Percentiles rank a stretch among this genome's conserved stretches.
Conservation (phyloP, 805 yeast genomes). For the Lachancea sp. region DNA sequence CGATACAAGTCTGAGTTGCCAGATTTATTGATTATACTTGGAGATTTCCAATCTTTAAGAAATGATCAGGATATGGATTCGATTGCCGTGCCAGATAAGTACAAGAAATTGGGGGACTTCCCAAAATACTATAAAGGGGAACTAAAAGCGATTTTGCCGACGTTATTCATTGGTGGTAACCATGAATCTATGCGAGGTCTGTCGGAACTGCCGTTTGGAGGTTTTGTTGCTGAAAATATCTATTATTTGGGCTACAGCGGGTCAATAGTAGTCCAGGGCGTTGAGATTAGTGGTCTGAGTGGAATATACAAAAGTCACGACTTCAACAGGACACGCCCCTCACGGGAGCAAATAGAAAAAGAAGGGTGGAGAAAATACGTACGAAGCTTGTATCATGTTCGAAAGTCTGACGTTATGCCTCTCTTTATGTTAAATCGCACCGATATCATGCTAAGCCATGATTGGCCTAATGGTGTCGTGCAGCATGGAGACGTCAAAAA, state of each 20-base stretch:
- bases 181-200: slow-evolving; percentile 85
- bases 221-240: slow-evolving; percentile 87
- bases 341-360: slow-evolving; percentile 38
- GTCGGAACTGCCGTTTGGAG: slow-evolving; percentile 71
- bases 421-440: slow-evolving; percentile 38
- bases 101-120: slow-evolving; percentile 72
- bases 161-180: slow-evolving; percentile 89
- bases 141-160: slow-evolving; percentile 59
- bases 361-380: slow-evolving; percentile 23
- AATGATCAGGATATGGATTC: slow-evolving; percentile 55
- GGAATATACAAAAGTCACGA: slow-evolving; percentile 68
- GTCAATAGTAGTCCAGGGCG: slow-evolving; percentile 65
- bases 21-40: slow-evolving; percentile 71
- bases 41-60: slow-evolving; percentile 85
- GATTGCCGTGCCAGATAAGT: slow-evolving; percentile 76
- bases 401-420: slow-evolving; percentile 51
- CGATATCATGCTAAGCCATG: slow-evolving; percentile 73
- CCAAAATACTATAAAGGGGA: slow-evolving; percentile 58
- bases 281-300: slow-evolving; percentile 73
- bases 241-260: slow-evolving; percentile 79
- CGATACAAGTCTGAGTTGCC: slow-evolving; percentile 4
- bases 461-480: slow-evolving; percentile 87
- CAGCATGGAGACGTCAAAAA: slow-evolving; percentile 50
- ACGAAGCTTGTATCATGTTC: slow-evolving; percentile 50
- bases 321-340: slow-evolving; percentile 42